These are phyloP conservation scores for Malassezia globosa DNA, from an alignment of 1,284 basidiomycete species.

Conservation along the genomic window DNA sequence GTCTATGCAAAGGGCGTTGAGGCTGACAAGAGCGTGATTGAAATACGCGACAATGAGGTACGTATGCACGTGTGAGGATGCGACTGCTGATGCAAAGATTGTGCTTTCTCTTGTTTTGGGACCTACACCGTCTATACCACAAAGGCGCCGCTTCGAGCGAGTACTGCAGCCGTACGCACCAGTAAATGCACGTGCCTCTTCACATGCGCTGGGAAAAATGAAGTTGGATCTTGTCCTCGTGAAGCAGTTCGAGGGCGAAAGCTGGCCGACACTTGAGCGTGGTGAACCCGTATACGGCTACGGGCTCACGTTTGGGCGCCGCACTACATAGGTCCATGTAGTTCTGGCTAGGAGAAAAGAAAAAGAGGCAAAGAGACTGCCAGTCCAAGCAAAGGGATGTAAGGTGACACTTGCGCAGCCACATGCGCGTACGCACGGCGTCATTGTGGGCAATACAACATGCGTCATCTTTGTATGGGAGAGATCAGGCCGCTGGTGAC, in stretches of 20 bases:
- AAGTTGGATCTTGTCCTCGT: slow-evolving; percentile 43
- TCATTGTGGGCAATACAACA: no score
- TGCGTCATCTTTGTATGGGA: no score
- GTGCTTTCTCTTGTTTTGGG: slow-evolving; percentile 30
- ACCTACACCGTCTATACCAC: slow-evolving; percentile 21
- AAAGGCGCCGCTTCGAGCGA: slow-evolving; percentile 25
- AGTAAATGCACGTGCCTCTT: slow-evolving; percentile 25
- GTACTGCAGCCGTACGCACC: slow-evolving; percentile 27
- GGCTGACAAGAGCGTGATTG: slow-evolving; percentile 25
- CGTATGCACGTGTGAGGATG: neutral
- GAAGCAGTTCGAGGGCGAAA: slow-evolving; percentile 31
- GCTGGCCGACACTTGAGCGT: slow-evolving; percentile 41
- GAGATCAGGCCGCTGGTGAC: no score
- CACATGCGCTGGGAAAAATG: slow-evolving; percentile 37
- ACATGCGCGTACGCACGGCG: no score
- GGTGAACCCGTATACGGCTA: slow-evolving; percentile 34
- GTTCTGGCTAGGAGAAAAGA: no score
- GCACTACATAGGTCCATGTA: neutral
- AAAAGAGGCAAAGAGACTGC: no score
- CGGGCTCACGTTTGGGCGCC: slow-evolving; percentile 41
- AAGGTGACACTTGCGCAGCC: neutral
- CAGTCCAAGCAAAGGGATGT: no score
- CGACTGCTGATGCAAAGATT: slow-evolving; percentile 7
- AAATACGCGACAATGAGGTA: slow-evolving; percentile 24
- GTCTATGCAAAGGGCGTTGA: slow-evolving; percentile 41